Conservation (phyloP, 345 rosid genomes). For the Salix arbutifolia region DNA sequence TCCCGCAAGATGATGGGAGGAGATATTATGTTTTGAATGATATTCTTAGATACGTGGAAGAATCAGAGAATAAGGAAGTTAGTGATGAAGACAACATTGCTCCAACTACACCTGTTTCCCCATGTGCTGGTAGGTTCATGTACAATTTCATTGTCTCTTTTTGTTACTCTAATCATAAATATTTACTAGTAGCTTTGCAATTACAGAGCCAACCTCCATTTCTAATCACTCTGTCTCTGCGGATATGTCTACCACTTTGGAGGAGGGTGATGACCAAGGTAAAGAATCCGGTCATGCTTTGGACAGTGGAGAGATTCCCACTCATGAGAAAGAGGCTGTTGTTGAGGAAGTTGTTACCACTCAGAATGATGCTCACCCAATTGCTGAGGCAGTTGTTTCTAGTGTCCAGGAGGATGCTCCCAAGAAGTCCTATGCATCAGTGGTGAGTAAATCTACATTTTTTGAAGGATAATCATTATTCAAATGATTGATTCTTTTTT, state of each 20-base stretch:
- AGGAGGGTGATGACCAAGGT: conserved; percentile 10
- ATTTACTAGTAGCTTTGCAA: neutral
- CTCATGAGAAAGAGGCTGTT: conserved; percentile 25
- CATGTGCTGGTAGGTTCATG: conserved; percentile 33
- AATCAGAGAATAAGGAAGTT: conserved; percentile 10
- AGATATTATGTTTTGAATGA: conserved; percentile 73
- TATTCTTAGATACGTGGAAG: conserved; percentile 50
- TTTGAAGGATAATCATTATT: neutral
- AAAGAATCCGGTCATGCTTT: conserved; percentile 21
- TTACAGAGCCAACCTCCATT: conserved; percentile 35
- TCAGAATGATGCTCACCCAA: conserved; percentile 15
- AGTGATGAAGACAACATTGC: conserved; percentile 24
- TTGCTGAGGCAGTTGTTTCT: conserved; percentile 21
- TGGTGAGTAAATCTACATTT: conserved; percentile 33
- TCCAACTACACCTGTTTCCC: conserved; percentile 25
- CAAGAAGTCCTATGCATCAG: conserved; percentile 57
- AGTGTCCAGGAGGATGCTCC: conserved; percentile 34
- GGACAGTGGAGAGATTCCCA: conserved; percentile 31
- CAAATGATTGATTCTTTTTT: neutral
- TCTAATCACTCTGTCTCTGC: conserved; percentile 13
- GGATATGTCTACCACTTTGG: conserved; percentile 1
- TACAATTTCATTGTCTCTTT: neutral
- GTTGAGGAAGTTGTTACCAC: conserved; percentile 9
- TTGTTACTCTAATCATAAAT: neutral
- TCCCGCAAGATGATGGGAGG: conserved; percentile 36